Evolutionary conservation across 176 grass and related monocot species (phyloP).

Genomic region (Pontederia crassipes): DNA sequence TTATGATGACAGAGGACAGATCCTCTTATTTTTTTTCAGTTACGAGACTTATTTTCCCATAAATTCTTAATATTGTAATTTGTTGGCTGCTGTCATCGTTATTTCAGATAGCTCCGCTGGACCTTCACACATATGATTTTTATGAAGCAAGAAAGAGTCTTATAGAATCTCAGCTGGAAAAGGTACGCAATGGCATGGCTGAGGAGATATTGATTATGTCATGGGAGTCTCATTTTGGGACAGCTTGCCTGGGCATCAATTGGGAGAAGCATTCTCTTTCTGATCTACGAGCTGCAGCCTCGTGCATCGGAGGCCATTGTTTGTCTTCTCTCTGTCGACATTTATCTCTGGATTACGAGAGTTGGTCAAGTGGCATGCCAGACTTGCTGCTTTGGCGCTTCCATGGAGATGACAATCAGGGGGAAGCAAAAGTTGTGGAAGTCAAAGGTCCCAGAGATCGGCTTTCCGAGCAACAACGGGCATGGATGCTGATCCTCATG

Average conservation of each 20-base stretch:
- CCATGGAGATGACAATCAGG: constrained; percentile 29
- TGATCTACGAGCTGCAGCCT: constrained; percentile 56
- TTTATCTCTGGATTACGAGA: constrained; percentile 68
- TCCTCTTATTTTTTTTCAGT: no score
- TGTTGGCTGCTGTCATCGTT: neutral
- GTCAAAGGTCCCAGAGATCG: constrained; percentile 87
- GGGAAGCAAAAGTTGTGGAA: constrained; percentile 81
- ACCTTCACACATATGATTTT: constrained; percentile 75
- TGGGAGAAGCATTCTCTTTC: constrained; percentile 56
- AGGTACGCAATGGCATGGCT: constrained; percentile 56
- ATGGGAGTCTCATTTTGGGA: constrained; percentile 68
- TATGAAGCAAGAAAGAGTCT: constrained; percentile 62
- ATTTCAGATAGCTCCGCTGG: constrained; percentile 59
- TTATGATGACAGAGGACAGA: no score
- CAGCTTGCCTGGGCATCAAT: constrained; percentile 54
- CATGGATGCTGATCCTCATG: constrained; percentile 79
- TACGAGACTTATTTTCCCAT: no score
- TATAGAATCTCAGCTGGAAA: constrained; percentile 62
- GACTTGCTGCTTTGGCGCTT: constrained; percentile 87
- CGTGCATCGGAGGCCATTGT: constrained; percentile 38
- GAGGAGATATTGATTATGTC: constrained; percentile 75
- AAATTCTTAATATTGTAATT: no score
- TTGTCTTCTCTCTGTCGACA: constrained; percentile 59
- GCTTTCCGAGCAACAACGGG: constrained; percentile 73
- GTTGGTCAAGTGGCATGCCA: constrained; percentile 92